Conservation (phyloP, 768 basidiomycete genomes). For the Macrocybe gigantea region DNA sequence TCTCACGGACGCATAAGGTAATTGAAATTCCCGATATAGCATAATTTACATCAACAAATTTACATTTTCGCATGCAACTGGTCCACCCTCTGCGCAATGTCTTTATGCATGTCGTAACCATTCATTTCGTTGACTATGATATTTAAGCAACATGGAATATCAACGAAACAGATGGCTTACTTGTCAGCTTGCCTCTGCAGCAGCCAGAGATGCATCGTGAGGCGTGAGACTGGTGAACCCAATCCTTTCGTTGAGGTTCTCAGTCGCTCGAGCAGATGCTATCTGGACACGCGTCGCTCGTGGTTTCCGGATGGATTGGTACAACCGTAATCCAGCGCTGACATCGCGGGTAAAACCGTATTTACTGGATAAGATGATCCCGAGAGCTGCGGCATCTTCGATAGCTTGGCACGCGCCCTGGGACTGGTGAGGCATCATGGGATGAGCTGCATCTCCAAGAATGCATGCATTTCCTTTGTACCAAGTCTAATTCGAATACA, state of each 20-base stretch:
- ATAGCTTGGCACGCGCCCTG: conserved; percentile 25
- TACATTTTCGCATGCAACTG: too few relatives aligned
- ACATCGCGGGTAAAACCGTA: conserved; percentile 19
- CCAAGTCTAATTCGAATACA: conserved; percentile 12
- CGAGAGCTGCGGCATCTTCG: conserved; percentile 27
- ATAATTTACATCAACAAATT: neutral
- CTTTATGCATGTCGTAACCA: conserved; percentile 22
- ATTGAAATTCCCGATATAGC: neutral
- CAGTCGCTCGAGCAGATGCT: conserved; percentile 21
- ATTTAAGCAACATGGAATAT: neutral
- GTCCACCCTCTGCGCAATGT: neutral
- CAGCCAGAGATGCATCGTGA: conserved; percentile 19
- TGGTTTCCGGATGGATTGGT: conserved; percentile 22
- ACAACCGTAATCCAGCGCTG: conserved; percentile 17
- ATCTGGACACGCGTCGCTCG: conserved; percentile 23
- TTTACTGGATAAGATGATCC: conserved; percentile 22
- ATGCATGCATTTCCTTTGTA: conserved; percentile 19
- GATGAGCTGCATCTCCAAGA: conserved; percentile 23
- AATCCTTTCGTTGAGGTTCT: conserved; percentile 25
- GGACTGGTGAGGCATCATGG: conserved; percentile 25
- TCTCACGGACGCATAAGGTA: neutral
- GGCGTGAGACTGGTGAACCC: conserved; percentile 23
- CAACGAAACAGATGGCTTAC: conserved; percentile 8
- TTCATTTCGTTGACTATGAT: conserved; percentile 25
- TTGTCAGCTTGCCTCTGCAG: conserved; percentile 20